Base-by-base conservation (phyloP, 305 asterid genomes). In the Salvia sclarea region DNA sequence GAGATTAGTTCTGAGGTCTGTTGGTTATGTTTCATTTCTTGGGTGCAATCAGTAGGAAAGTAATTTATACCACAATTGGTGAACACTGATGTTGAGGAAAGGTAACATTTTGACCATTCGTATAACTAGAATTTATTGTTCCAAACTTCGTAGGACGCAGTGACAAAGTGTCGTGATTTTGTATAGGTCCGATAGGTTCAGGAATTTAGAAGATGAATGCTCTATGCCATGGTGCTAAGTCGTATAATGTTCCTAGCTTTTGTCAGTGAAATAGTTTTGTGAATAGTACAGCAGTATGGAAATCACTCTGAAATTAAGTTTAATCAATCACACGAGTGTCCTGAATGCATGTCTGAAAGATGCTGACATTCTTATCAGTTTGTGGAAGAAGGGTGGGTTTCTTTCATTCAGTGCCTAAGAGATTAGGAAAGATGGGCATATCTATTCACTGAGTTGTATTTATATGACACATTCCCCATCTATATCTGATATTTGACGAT, bases 401-500 rank as follows among this genome's bases (percentile, higher is more conserved):
- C 13, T 53, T 6, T 54, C 43, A 14, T 33, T 20, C 14, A 9
- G 22, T 18, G 50, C 52, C 47, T 11, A 35, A 33, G 67, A n/a
- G 53, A 43, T 37, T 47, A 45, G 35, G 58, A 57, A 30, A 5
- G 49, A 38, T n/a, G 21, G 52, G 13, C 16, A 24, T 53, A 31
- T 40, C 33, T 16, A 16, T 24, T 72, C 56, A 45, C 54, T 71
- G 53, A 55, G 41, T 50, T 70, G 47, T 64, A 21, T 55, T 16
- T 41, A 48, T 17, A 33, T 30, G 16, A 8, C 41, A 64, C 10
- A 69, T 54, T 67, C 33, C 55, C 43, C 18, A 61, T 64, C 48
- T 45, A 21, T 8, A 17, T 57, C 21, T 74, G 60, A 61, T 72
- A 62, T 65, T 64, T 61, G 48, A 38, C 75, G 69, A 62, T 65